phyloP scores from a whole-genome alignment of 2,329 filamentous ascomycete species.

The Penicillium sp. region DNA sequence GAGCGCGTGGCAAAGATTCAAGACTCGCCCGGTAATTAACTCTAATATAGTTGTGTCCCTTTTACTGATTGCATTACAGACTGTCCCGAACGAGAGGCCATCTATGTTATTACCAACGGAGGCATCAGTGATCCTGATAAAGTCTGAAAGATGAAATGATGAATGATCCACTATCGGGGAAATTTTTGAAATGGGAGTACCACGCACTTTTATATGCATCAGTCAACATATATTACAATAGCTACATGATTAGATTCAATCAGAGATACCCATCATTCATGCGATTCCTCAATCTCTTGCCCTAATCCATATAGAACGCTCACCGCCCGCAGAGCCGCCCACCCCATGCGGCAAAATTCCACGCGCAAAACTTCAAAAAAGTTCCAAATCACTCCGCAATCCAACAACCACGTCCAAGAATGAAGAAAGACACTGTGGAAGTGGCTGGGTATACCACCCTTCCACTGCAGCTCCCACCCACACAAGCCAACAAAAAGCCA shows the following conservation, averaged over 20 bases:
- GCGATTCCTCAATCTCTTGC: background rate
- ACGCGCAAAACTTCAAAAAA: conserved; percentile 21
- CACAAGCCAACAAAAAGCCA: conserved; percentile 51
- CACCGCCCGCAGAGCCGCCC: conserved; percentile 18
- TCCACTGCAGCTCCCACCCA: conserved; percentile 60
- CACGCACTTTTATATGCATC: background rate
- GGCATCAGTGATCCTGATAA: conserved; percentile 65
- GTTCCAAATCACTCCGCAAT: conserved; percentile 6
- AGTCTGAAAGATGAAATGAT: conserved; percentile 34
- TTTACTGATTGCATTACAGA: conserved; percentile 42
- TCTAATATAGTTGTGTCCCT: background rate
- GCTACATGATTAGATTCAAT: background rate
- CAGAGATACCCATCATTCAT: background rate
- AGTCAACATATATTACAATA: background rate
- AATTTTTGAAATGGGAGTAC: background rate
- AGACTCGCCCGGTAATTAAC: conserved; percentile 55
- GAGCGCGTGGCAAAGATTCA: conserved; percentile 66
- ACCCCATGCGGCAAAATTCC: conserved; percentile 16
- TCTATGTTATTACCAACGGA: conserved; percentile 64
- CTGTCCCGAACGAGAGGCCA: conserved; percentile 64
- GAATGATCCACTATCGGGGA: background rate
- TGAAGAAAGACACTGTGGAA: conserved; percentile 36
- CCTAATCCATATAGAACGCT: background rate
- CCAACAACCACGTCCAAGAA: conserved; percentile 21
- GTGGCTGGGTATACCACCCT: conserved; percentile 64